Conservation (phyloP, 2,329 filamentous ascomycete species). For the Cercospora janseana region DNA sequence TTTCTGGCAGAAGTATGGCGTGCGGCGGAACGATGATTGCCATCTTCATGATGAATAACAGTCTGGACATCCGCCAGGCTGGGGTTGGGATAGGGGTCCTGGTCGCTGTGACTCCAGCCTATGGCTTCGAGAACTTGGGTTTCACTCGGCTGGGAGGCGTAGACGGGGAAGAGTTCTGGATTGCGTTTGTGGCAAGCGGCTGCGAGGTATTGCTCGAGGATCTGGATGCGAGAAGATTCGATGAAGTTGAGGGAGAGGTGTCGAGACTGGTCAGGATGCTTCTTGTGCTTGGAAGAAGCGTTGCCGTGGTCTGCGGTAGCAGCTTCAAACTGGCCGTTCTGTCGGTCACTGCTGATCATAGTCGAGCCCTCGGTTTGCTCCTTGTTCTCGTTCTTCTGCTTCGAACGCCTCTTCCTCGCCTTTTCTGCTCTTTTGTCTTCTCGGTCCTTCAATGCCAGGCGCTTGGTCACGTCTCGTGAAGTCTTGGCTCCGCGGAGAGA, state of each 20-base stretch:
- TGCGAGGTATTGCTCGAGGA: constrained; percentile 42
- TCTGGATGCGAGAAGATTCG: constrained; percentile 38
- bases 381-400: not conserved
- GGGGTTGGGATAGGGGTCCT: constrained; percentile 23
- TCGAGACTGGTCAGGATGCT: no score
- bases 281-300: constrained; percentile 20
- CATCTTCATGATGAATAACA: no score
- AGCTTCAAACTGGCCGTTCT: not conserved
- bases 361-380: no score
- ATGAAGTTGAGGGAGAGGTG: constrained; percentile 42
- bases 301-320: not conserved
- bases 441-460: constrained; percentile 28
- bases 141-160: constrained; percentile 39
- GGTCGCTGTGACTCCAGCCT: constrained; percentile 43
- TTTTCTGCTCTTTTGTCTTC: not conserved
- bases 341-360: no score
- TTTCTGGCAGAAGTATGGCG: not conserved
- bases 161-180: constrained; percentile 38
- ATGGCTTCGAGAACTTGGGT: constrained; percentile 45
- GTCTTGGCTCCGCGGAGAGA: constrained; percentile 49
- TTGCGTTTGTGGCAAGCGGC: constrained; percentile 42
- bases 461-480: constrained; percentile 42
- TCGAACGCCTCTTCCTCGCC: not conserved
- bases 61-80: no score
- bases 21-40: no score